These are phyloP conservation scores for Fremontodendron californicum DNA, from an alignment of 345 rosid genomes.

Conservation along the genomic window DNA sequence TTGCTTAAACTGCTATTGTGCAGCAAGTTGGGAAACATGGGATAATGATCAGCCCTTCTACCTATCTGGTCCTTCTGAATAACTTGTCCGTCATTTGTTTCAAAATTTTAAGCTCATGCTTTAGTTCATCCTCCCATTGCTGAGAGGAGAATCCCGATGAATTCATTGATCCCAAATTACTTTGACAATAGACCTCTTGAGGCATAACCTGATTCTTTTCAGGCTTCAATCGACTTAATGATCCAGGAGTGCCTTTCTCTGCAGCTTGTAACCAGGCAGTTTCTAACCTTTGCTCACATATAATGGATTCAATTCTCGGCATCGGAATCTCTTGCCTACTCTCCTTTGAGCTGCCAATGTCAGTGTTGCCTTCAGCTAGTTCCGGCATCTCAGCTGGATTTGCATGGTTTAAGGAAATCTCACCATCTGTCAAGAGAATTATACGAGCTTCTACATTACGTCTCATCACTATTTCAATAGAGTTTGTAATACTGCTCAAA, in stretches of 20 bases:
- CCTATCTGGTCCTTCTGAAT: conserved; percentile 49
- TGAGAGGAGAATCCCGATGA: conserved; percentile 52
- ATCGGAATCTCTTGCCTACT: conserved; percentile 53
- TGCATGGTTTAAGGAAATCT: conserved; percentile 29
- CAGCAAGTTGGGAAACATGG: conserved; percentile 81
- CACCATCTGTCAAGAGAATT: conserved; percentile 55
- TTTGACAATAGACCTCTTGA: conserved; percentile 59
- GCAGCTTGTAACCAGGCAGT: conserved; percentile 95
- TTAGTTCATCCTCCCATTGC: conserved; percentile 67
- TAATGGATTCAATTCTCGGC: conserved; percentile 94
- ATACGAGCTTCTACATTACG: conserved; percentile 82
- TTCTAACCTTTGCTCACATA: conserved; percentile 88
- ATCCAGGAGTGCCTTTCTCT: conserved; percentile 78
- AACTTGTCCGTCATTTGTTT: conserved; percentile 48
- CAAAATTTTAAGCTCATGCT: conserved; percentile 62
- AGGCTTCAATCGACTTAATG: conserved; percentile 55
- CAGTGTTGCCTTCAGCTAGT: conserved; percentile 35
- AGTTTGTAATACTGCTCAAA: conserved; percentile 88
- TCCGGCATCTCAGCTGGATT: conserved; percentile 19
- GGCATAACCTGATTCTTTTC: conserved; percentile 91
- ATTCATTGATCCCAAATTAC: conserved; percentile 42
- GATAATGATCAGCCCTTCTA: conserved; percentile 47
- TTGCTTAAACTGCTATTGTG: conserved; percentile 63
- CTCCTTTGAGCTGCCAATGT: conserved; percentile 35
- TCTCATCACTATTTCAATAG: conserved; percentile 78